Percentiles rank a stretch among this genome's conserved stretches.
Conservation (phyloP, 352 stramenopile species). For the Globisporangium paroecandrum region DNA sequence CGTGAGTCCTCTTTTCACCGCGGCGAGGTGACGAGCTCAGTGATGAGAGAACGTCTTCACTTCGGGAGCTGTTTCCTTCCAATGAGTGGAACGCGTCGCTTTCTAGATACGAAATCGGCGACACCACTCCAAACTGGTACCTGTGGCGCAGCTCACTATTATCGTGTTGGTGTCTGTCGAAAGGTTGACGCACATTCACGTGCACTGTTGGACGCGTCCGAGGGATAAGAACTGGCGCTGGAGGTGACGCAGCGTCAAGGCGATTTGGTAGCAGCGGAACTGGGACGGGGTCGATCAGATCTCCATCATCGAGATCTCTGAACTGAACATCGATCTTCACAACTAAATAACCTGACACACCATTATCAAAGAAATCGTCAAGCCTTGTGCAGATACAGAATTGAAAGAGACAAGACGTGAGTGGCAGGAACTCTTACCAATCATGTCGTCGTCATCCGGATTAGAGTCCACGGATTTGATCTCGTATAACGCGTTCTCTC, state of each 20-base stretch:
- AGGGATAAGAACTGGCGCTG: conserved; percentile 2
- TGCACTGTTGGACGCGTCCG: conserved; percentile 5
- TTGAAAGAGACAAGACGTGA: not conserved
- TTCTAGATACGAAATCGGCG: conserved; percentile 12
- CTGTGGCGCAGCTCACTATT: not conserved
- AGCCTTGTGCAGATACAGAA: not conserved
- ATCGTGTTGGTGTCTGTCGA: not conserved
- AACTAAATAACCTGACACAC: conserved; percentile 23
- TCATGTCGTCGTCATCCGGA: conserved; percentile 4
- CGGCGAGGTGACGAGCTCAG: not conserved
- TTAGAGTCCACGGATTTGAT: conserved; percentile 22
- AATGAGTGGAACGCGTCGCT: conserved; percentile 9
- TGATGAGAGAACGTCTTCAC: not conserved
- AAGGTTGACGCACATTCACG: not conserved
- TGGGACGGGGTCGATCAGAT: not conserved
- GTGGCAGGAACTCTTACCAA: conserved; percentile 10
- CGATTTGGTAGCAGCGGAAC: not conserved
- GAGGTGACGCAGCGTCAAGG: not conserved
- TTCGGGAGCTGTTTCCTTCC: not conserved
- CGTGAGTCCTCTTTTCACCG: not conserved
- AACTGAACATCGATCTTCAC: conserved; percentile 22
- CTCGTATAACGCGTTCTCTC: conserved; percentile 38
- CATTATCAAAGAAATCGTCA: conserved; percentile 2
- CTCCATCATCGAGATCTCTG: not conserved
- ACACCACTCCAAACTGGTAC: not conserved